Evolutionary conservation across 2,329 filamentous ascomycete genomes (phyloP), one percentile per base, ranked within the genome.

Genomic region (Scopulariopsis brevicaulis): DNA sequence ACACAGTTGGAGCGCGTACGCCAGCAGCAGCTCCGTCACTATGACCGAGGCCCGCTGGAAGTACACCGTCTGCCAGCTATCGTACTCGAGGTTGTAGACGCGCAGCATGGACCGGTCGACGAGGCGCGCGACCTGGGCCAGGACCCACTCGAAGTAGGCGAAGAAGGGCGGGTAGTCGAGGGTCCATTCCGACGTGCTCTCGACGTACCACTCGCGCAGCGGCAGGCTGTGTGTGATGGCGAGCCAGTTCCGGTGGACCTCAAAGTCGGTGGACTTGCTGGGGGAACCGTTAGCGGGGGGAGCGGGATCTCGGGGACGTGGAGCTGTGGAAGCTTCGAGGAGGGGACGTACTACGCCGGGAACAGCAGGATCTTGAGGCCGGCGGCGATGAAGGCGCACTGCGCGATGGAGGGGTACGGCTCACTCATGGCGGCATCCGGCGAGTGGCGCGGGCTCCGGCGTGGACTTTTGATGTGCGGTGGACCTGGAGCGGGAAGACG

Each of bases 111-210:
- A 82, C 25, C 89, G 84, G 68, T 99, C 92, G 62, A 84, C 79
- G 68, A 89, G 82, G 63, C 78, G 82, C 28, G 92, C 94, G 59
- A 85, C 77, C 66, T 94, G 89, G 53, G 93, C 94, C 65, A 99
- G 79, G 52, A 85, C 70, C 90, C 90, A 97, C 78, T 99, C 94
- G 74, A 97, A 96, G 70, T 89, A 92, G 64, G 94, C 94, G 69
- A 99, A 99, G 74, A 97, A 96, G 8, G 94, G 94, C 35, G 94
- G 94, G 70, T 99, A 99, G 75, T 99, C 94, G 67, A 99, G 86
- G 0, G 94, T 99, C 94, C 94, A 99, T 90, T 97, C 90, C 60
- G 94, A 99, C 1, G 92, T 96, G 74, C 92, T 87, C 78, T 99
- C 94, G 69, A 87, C 92, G 74, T 99, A 99, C 94, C 94, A 99